Evolutionary conservation across 2,329 filamentous ascomycete genomes (phyloP), one percentile per base, ranked within the genome.

Genomic region (Xylaria sp.): DNA sequence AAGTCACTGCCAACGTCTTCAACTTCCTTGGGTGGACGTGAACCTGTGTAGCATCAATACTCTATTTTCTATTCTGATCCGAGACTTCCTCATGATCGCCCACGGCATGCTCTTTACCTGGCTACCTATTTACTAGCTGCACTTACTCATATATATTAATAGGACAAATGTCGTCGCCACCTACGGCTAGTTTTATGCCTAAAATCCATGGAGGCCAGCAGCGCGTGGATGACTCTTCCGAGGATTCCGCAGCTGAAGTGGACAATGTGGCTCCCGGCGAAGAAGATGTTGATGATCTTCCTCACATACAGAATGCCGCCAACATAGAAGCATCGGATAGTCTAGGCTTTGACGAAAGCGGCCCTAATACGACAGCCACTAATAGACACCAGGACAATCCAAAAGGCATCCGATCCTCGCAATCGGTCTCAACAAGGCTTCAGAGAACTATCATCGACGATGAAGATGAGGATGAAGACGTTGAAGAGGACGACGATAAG

Each of bases 351-450:
- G 55, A 53, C 24, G 21, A 57, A 9, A 43, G 59, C 17, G 59
- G 41, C 19, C 29, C 51, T 37, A 42, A 17, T 42, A 21, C 46
- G 21, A 45, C 48, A 17, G 11, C 24, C n/a, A 40, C 1, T 17
- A 20, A 7, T 5, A 41, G 29, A 17, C 17, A 16, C n/a, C n/a
- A n/a, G n/a, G n/a, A n/a, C 18, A 34, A 34, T 16, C n/a, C 42
- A 7, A 57, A 51, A 22, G 34, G 44, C 20, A 59, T 50, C 7
- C 59, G 52, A 37, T 71, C 68, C 16, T 69, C 67, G 13, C 68
- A 70, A 40, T 68, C 68, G 17, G 66, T 69, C 21, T 65, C 67
- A 39, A 66, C 63, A 6, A 65, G 57, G 19, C 57, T 71, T 8
- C 57, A 52, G 38, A 63, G 54, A 29, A 60, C 65, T n/a, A 49